Base-by-base conservation (phyloP, 305 asterid species). In the Ilex paraguariensis region DNA sequence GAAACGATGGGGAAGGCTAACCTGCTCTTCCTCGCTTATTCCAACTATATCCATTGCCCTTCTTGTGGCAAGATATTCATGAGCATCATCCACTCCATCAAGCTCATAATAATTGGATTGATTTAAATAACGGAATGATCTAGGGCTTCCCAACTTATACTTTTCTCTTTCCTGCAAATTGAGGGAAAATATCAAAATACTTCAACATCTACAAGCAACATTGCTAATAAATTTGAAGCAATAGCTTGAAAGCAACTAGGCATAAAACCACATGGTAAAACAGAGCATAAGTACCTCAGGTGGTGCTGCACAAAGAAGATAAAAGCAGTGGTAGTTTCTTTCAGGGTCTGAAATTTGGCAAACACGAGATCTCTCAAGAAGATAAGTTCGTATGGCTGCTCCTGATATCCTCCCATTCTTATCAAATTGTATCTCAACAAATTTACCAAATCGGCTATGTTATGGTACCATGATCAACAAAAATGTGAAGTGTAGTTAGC, bases 31-130 rank as follows among this genome's bases (percentile, higher is more conserved):
- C 73, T 84, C 97, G 60, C 96, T 76, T 73, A 94, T 94, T 80
- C 99, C 99, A 72, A 94, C 99, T 62, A 91, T 84, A 82, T 94
- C 99, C 99, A 94, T 94, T 67, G 99, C 99, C 82, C 98, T 82
- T 84, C 95, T 82, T 64, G 98, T 91, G 14, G 95, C 95, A 62
- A 91, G 88, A 79, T 88, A 94, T 70, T 91, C 99, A 65, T 91
- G 88, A 40, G 96, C 82, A 72, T 94, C 98, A 81, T 78, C 79
- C 71, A 94, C 85, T 57, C 98, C 99, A 67, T 88, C 97, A 12
- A 91, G 96, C 70, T 77, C 86, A 81, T 69, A 88, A 77, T 82
- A 88, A 59, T 78, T 91, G 16, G 99, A 91, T 78, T 94, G 99
- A 74, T 94, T 94, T 14, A 94, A 87, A 75, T 87, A 94, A 76